Evolutionary conservation across 1,284 basidiomycete genomes (phyloP).

Genomic region (Ceratobasidium sp.): DNA sequence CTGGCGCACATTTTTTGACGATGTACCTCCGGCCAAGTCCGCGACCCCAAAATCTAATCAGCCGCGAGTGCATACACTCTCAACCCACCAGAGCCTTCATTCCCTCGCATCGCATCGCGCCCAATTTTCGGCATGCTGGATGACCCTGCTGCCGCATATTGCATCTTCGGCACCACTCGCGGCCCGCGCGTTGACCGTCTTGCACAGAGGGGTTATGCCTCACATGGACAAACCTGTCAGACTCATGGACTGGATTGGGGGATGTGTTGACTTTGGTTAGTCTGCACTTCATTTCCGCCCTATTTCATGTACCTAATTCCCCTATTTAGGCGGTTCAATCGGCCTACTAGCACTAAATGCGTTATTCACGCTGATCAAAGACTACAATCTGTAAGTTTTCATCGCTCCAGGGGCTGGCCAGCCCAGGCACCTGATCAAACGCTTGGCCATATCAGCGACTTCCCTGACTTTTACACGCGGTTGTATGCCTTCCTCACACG

Average conservation of each 20-base stretch:
- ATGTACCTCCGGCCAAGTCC: conserved; percentile 47
- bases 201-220: conserved; percentile 85
- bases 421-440: conserved; percentile 12
- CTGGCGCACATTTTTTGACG: conserved; percentile 82
- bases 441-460: conserved; percentile 32
- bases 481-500: conserved; percentile 88
- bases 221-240: conserved; percentile 75
- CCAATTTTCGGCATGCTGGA: conserved; percentile 79
- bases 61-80: conserved; percentile 63
- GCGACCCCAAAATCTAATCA: conserved; percentile 17
- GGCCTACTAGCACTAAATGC: conserved; percentile 91
- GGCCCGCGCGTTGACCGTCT: conserved; percentile 72
- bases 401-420: neutral
- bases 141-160: conserved; percentile 68
- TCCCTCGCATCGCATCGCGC: conserved; percentile 73
- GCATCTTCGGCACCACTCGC: conserved; percentile 55
- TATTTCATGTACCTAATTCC: neutral
- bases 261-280: conserved; percentile 81
- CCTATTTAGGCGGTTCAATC: conserved; percentile 74
- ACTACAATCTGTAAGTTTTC: conserved; percentile 83
- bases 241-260: conserved; percentile 93
- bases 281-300: conserved; percentile 22
- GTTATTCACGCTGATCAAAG: conserved; percentile 87
- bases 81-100: conserved; percentile 75
- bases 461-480: conserved; percentile 90